Base-by-base conservation (phyloP, 2,329 filamentous ascomycete species). In the Fonsecaea pedrosoi region DNA sequence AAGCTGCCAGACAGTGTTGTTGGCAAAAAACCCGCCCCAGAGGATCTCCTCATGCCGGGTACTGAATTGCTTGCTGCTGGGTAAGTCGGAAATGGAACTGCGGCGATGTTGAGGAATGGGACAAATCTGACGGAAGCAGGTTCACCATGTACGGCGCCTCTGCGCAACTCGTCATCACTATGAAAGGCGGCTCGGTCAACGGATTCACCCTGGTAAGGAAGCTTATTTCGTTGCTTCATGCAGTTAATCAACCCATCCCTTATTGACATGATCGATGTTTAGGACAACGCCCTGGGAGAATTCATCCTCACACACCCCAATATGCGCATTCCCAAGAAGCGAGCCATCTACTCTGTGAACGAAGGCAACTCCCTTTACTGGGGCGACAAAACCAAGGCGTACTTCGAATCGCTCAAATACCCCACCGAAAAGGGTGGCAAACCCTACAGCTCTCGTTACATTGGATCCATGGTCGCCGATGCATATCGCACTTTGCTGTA, bases 101-200 rank as follows among this genome's bases (percentile, higher is more conserved):
- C 8, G 9, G 15, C 30, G 8, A 8, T 32, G 2, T n/a, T 3
- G 13, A 18, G 32, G 4, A 5, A 9, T 21, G 54, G n/a, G 53
- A 54, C 2, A 54, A 15, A 32, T 7, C 66, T 70, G 54, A 65
- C 57, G 37, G 15, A 13, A 13, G 92, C 25, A 95, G 95, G n/a
- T 99, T 99, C 86, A 99, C 95, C 81, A 99, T 99, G 95, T 99
- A 99, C 82, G 95, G 95, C 77, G 95, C 95, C 73, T 97, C 94
- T 2, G 89, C 95, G 3, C 94, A 98, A 83, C 86, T 99, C 54
- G 95, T 99, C 75, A 91, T 99, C 77, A 99, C 95, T 73, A 97
- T 98, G 93, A 92, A 90, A 81, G 92, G 89, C 72, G 92, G 94
- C 71, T 87, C 82, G 69, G 95, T 99, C 81, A 97, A 98, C 81